These are phyloP conservation scores for Platanthera guangdongensis DNA, from an alignment of 106 monocot species.

Conservation along the genomic window DNA sequence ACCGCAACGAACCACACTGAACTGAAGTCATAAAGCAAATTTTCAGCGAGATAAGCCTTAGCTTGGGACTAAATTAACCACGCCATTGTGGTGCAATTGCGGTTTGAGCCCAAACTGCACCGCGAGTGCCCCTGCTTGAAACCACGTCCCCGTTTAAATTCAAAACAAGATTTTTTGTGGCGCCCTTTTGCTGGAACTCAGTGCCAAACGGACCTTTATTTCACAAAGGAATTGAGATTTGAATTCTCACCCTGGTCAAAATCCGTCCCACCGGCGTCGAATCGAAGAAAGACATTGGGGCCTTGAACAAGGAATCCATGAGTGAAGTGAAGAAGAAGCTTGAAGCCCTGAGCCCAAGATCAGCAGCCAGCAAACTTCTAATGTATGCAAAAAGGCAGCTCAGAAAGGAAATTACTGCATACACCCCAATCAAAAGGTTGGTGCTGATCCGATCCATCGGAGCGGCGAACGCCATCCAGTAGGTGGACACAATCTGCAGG, in stretches of 20 bases:
- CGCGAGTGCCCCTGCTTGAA: too few relatives aligned
- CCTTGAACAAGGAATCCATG: conserved; percentile 79
- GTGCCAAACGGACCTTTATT: too few relatives aligned
- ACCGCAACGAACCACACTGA: too few relatives aligned
- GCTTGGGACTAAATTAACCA: too few relatives aligned
- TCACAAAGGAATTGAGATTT: not conserved
- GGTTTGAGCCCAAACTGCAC: too few relatives aligned
- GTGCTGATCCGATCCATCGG: conserved; percentile 24
- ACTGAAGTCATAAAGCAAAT: too few relatives aligned
- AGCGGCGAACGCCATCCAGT: conserved; percentile 64
- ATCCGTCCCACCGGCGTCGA: conserved; percentile 85
- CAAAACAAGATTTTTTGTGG: too few relatives aligned
- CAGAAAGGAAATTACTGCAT: conserved; percentile 34
- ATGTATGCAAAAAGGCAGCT: conserved; percentile 48
- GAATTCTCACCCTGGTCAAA: conserved; percentile 52
- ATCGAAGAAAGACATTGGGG: conserved; percentile 89
- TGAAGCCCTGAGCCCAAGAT: conserved; percentile 64
- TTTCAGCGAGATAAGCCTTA: too few relatives aligned
- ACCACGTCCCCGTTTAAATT: too few relatives aligned
- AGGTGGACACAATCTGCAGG: conserved; percentile 52
- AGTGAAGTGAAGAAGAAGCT: conserved; percentile 58
- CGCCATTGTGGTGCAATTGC: too few relatives aligned
- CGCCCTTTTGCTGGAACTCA: too few relatives aligned
- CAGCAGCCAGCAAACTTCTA: conserved; percentile 45
- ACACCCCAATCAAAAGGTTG: conserved; percentile 44